phyloP scores from a whole-genome alignment of 306 rosid genomes.

The Citrullus colocynthis region DNA sequence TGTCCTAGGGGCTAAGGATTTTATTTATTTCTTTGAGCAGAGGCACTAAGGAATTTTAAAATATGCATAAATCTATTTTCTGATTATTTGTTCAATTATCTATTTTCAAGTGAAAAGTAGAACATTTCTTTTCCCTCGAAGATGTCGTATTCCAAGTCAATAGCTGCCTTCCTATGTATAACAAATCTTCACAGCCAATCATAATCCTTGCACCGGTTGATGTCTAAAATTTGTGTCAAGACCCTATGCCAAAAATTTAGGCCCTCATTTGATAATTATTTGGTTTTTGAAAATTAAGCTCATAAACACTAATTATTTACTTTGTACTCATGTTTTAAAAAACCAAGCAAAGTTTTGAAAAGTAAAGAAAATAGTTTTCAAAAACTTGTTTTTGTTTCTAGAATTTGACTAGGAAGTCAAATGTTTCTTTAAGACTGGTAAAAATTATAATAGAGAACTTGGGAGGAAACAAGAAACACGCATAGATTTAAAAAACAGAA shows the following conservation, averaged over 20 bases:
- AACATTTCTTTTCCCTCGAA: neutral
- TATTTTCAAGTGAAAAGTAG: neutral
- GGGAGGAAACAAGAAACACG: too few species aligned
- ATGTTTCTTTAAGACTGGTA: too few species aligned
- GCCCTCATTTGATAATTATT: too few species aligned
- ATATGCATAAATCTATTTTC: neutral
- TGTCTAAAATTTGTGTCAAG: neutral
- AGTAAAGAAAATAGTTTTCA: too few species aligned
- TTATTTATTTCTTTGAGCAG: neutral
- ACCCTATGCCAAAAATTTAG: neutral
- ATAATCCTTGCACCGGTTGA: conserved; percentile 3
- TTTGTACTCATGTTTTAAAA: too few species aligned
- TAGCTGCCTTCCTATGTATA: neutral
- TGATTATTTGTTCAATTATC: neutral
- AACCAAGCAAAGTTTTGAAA: too few species aligned
- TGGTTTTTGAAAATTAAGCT: too few species aligned
- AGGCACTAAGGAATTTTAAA: neutral
- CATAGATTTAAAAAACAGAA: too few species aligned
- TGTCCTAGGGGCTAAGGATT: neutral
- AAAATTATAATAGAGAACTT: too few species aligned
- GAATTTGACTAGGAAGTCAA: too few species aligned
- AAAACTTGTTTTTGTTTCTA: too few species aligned
- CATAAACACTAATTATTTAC: too few species aligned
- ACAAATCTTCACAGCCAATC: neutral
- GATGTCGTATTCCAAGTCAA: neutral